These are phyloP conservation scores for Thozetella sp. DNA, from an alignment of 495 filamentous ascomycete species.

Conservation along the genomic window DNA sequence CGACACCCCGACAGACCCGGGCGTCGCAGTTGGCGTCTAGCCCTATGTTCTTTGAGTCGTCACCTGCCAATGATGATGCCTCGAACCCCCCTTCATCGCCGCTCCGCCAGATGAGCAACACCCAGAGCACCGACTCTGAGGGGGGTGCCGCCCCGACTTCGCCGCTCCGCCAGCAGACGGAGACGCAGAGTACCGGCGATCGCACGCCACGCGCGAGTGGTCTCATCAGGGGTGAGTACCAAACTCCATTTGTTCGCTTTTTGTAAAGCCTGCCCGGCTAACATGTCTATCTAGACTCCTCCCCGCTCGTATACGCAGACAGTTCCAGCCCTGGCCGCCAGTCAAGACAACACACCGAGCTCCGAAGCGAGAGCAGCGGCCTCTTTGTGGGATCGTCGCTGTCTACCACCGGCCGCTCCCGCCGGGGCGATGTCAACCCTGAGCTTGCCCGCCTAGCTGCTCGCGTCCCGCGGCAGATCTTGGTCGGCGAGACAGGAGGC, in stretches of 20 bases:
- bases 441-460: constrained; percentile 70
- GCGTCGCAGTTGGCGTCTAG: constrained; percentile 65
- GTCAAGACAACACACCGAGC: constrained; percentile 60
- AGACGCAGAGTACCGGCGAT: constrained; percentile 55
- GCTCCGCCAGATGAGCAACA: constrained; percentile 54
- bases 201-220: constrained; percentile 74
- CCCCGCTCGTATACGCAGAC: constrained; percentile 84
- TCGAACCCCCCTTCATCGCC: constrained; percentile 41
- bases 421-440: constrained; percentile 83
- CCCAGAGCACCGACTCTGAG: constrained; percentile 55
- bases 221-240: constrained; percentile 64
- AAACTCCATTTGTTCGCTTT: background rate
- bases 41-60: constrained; percentile 82
- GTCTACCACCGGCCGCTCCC: constrained; percentile 53
- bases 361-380: constrained; percentile 78
- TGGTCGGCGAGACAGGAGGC: constrained; percentile 79
- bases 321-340: constrained; percentile 79
- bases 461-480: constrained; percentile 66
- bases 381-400: constrained; percentile 77
- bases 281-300: constrained; percentile 65
- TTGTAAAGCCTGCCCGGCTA: background rate
- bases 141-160: constrained; percentile 64
- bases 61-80: constrained; percentile 55
- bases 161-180: constrained; percentile 61
- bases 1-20: constrained; percentile 45